Evolutionary conservation across 1,284 basidiomycete genomes (phyloP).

Genomic region (Peniophora sp.): DNA sequence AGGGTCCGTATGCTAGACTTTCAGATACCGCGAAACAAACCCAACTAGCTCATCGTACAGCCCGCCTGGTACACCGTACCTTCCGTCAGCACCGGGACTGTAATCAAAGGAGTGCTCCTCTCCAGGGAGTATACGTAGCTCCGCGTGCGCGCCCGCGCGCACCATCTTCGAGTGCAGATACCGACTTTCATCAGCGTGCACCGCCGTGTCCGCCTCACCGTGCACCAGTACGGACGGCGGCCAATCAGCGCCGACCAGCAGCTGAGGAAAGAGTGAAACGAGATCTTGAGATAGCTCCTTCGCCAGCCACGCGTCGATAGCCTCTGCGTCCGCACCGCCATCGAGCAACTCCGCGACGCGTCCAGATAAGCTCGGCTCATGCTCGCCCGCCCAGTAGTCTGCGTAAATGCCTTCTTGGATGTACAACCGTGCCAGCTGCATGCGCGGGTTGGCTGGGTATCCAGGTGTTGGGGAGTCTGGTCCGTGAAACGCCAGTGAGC

Average conservation of each 20-base stretch:
- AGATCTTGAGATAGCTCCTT: conserved; percentile 24
- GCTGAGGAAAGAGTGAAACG: conserved; percentile 43
- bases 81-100: conserved; percentile 30
- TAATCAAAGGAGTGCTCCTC: conserved; percentile 55
- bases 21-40: conserved; percentile 17
- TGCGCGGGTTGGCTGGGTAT: conserved; percentile 52
- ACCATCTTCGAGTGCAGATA: conserved; percentile 31
- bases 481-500: conserved; percentile 41
- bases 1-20: too few species aligned
- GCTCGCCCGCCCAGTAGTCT: conserved; percentile 54
- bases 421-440: conserved; percentile 49
- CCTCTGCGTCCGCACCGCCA: conserved; percentile 2
- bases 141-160: conserved; percentile 27
- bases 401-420: conserved; percentile 50
- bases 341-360: conserved; percentile 23
- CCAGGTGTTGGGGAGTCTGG: conserved; percentile 38
- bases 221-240: conserved; percentile 50
- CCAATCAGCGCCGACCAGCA: conserved; percentile 33
- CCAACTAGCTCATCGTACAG: conserved; percentile 27
- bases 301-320: conserved; percentile 6
- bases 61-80: conserved; percentile 17
- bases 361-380: conserved; percentile 44
- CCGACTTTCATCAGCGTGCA: conserved; percentile 38
- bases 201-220: conserved; percentile 47
- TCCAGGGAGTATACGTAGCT: conserved; percentile 35